Percentiles rank a stretch among this genome's conserved stretches.
Evolutionary conservation across 495 filamentous ascomycete genomes (phyloP).

Genomic region (Penicillium paxilli): DNA sequence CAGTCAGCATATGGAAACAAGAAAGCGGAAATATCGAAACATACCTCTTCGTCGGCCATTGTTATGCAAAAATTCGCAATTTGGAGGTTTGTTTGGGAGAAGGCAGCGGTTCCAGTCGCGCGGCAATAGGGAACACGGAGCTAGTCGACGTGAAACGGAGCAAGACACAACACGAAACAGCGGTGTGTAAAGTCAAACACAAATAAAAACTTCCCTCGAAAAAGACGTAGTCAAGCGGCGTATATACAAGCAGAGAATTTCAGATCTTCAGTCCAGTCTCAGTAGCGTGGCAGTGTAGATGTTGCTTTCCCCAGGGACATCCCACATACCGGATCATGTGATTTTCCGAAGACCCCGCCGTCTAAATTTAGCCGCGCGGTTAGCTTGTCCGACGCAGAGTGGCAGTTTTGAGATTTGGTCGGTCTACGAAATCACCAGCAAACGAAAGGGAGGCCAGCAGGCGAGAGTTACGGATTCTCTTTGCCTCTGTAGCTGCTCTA

Average conservation of each 20-base stretch:
- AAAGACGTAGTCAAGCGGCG: not conserved
- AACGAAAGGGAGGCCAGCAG: not conserved
- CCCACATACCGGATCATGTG: slow-evolving; percentile 21
- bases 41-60: slow-evolving; percentile 48
- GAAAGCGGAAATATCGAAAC: slow-evolving; percentile 1
- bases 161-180: slow-evolving; percentile 9
- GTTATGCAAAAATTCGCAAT: slow-evolving; percentile 9
- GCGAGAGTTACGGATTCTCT: not conserved
- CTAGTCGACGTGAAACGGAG: slow-evolving; percentile 12
- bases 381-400: slow-evolving; percentile 18
- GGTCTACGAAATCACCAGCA: not conserved
- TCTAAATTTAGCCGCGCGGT: slow-evolving; percentile 25
- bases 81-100: not conserved
- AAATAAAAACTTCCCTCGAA: too few relatives aligned
- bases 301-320: slow-evolving; percentile 24
- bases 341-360: slow-evolving; percentile 18
- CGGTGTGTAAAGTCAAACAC: not conserved
- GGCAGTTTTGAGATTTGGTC: slow-evolving; percentile 8
- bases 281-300: slow-evolving; percentile 3
- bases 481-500: not conserved
- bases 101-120: slow-evolving; percentile 2
- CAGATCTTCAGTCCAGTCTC: slow-evolving; percentile 2
- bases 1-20: slow-evolving; percentile 5
- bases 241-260: slow-evolving; percentile 22
- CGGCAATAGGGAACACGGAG: slow-evolving; percentile 9